These are phyloP conservation scores for Cercospora sesami DNA, from an alignment of 2,329 filamentous ascomycete genomes.

Conservation along the genomic window DNA sequence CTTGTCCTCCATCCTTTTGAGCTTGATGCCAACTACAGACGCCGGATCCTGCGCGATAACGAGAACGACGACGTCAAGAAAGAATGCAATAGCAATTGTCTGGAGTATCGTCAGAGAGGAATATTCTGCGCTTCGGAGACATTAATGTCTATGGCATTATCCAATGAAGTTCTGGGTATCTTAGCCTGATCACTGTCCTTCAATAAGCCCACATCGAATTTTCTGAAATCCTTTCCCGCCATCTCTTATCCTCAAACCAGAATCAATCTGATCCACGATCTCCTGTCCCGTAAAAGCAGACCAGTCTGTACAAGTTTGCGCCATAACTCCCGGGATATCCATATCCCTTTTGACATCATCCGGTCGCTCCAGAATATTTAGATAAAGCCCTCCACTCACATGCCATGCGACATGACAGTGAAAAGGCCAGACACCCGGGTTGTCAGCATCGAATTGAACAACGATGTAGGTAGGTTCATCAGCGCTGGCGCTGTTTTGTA, in stretches of 20 bases:
- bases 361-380: slow-evolving; percentile 37
- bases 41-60: not conserved
- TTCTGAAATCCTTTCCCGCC: not conserved
- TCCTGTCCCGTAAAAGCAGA: slow-evolving; percentile 34
- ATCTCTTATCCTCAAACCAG: slow-evolving; percentile 26
- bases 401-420: slow-evolving; percentile 43
- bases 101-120: not conserved
- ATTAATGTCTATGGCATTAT: not conserved
- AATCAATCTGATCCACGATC: slow-evolving; percentile 40
- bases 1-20: not conserved
- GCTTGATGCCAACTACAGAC: not conserved
- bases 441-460: slow-evolving; percentile 51
- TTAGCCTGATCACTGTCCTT: not conserved
- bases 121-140: not conserved
- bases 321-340: slow-evolving; percentile 34
- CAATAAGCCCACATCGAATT: not conserved
- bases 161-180: not conserved
- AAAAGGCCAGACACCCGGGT: slow-evolving; percentile 48
- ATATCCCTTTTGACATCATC: slow-evolving; percentile 32
- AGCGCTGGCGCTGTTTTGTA: slow-evolving; percentile 40
- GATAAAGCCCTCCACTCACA: slow-evolving; percentile 35
- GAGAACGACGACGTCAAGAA: not conserved
- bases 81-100: not conserved
- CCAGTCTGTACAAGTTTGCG: slow-evolving; percentile 41
- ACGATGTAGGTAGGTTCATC: slow-evolving; percentile 39